A percentile compares a stretch with the other conserved stretches of the same genome.
These are phyloP conservation scores for Sistotremastrum suecicum DNA, from an alignment of 768 basidiomycete species.

Conservation along the genomic window DNA sequence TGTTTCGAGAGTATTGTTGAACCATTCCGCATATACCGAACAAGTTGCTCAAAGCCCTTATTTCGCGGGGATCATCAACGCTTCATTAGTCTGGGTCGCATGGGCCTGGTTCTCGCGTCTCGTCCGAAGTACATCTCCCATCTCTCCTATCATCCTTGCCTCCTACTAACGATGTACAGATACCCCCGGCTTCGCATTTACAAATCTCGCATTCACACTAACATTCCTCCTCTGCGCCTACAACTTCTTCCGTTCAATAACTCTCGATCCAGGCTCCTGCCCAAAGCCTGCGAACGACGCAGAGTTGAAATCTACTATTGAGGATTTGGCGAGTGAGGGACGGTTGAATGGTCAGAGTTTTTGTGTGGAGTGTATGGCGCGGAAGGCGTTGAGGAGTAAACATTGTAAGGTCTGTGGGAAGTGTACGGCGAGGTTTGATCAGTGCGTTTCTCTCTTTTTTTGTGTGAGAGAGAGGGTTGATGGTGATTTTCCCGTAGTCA, in stretches of 20 bases:
- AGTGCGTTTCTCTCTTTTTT: no score
- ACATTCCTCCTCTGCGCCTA: constrained; percentile 59
- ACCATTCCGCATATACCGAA: constrained; percentile 69
- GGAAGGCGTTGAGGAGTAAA: constrained; percentile 86
- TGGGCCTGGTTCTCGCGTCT: constrained; percentile 74
- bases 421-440: constrained; percentile 84
- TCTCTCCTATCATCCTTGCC: no score
- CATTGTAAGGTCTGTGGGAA: constrained; percentile 88
- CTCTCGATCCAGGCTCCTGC: constrained; percentile 79
- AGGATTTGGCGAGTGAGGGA: constrained; percentile 79
- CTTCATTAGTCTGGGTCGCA: constrained; percentile 74
- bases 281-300: constrained; percentile 69
- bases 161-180: constrained; percentile 26
- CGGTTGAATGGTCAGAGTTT: constrained; percentile 91
- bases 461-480: no score
- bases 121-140: constrained; percentile 47
- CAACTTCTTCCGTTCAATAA: constrained; percentile 85
- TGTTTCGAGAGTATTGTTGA: constrained; percentile 75
- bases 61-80: constrained; percentile 82
- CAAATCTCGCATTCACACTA: constrained; percentile 67
- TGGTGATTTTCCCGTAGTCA: constrained; percentile 37
- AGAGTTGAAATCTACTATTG: constrained; percentile 80
- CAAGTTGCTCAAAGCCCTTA: constrained; percentile 81
- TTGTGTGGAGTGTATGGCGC: constrained; percentile 91
- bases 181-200: constrained; percentile 59